Percentiles rank a stretch among this genome's conserved stretches.
Evolutionary conservation across 768 basidiomycete genomes (phyloP).

Genomic region (Leccinum subtestaceum): DNA sequence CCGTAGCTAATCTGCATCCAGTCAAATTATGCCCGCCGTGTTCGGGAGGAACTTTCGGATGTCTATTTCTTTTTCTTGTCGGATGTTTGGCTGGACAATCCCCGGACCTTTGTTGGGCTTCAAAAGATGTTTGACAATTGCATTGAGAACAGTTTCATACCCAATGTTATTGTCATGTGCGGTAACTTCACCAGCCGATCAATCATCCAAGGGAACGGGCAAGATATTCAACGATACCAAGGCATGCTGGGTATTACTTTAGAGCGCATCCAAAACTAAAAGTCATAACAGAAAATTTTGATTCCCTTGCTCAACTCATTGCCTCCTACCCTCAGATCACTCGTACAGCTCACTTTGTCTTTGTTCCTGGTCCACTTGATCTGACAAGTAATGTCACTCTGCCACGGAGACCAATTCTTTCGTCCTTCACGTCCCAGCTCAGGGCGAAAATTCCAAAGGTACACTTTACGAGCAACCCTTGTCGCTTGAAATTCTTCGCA

Average conservation of each 20-base stretch:
- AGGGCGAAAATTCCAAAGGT: conserved; percentile 72
- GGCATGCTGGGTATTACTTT: conserved; percentile 42
- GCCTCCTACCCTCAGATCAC: conserved; percentile 75
- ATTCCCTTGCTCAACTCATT: conserved; percentile 81
- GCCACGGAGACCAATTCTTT: conserved; percentile 79
- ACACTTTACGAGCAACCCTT: conserved; percentile 87
- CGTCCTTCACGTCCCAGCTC: conserved; percentile 68
- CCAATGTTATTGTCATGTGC: conserved; percentile 86
- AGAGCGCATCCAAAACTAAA: background rate
- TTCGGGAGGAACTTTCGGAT: conserved; percentile 69
- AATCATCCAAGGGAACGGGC: conserved; percentile 71
- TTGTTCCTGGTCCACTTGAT: conserved; percentile 94
- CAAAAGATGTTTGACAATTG: conserved; percentile 88
- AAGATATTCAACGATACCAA: conserved; percentile 81
- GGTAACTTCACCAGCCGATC: conserved; percentile 92
- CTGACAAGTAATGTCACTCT: conserved; percentile 76
- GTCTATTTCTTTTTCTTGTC: conserved; percentile 91
- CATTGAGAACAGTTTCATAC: conserved; percentile 82
- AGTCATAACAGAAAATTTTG: conserved; percentile 73
- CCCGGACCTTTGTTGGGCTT: conserved; percentile 75
- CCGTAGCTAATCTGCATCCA: conserved; percentile 27
- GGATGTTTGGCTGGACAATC: conserved; percentile 93
- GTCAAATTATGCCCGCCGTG: conserved; percentile 59
- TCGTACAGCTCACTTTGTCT: conserved; percentile 81
- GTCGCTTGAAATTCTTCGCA: conserved; percentile 90